These are phyloP conservation scores for Davidsoniella virescens DNA, from an alignment of 2,329 filamentous ascomycete genomes.

Conservation along the genomic window DNA sequence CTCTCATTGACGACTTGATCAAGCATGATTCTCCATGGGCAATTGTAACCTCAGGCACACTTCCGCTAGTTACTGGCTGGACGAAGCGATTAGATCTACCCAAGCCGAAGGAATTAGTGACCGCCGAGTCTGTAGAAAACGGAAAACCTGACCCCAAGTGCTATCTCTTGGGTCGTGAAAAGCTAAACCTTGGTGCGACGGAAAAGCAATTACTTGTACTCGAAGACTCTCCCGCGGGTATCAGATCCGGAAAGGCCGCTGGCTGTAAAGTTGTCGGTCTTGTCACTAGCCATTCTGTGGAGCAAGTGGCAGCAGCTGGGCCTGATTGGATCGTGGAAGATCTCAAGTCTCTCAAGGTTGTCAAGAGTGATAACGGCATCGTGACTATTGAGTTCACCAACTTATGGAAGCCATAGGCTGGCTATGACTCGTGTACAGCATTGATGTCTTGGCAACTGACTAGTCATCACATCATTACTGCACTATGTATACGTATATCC, in stretches of 20 bases:
- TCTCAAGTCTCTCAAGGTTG: conserved; percentile 54
- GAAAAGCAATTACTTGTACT: conserved; percentile 52
- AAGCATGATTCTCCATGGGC: conserved; percentile 55
- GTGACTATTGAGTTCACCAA: conserved; percentile 53
- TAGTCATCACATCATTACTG: no score
- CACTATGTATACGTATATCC: no score
- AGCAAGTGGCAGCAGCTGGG: conserved; percentile 55
- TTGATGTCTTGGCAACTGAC: no score
- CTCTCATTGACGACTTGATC: conserved; percentile 52
- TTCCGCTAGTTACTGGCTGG: conserved; percentile 55
- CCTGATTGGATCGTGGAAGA: conserved; percentile 81
- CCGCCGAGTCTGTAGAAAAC: conserved; percentile 57
- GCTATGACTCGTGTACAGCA: no score
- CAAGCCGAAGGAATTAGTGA: conserved; percentile 48
- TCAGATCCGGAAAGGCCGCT: conserved; percentile 67
- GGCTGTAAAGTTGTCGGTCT: conserved; percentile 76
- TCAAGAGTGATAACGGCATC: conserved; percentile 37
- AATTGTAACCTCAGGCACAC: conserved; percentile 65
- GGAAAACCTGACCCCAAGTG: conserved; percentile 67
- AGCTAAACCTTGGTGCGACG: conserved; percentile 35
- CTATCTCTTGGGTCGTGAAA: conserved; percentile 51
- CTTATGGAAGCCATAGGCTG: conserved; percentile 27
- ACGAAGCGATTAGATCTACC: conserved; percentile 49
- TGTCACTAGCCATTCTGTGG: conserved; percentile 63
- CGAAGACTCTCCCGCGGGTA: conserved; percentile 79